Percentiles rank a stretch among this genome's conserved stretches.
These are phyloP conservation scores for Zizania palustris DNA, from an alignment of 202 grass and related monocot genomes.

Conservation along the genomic window DNA sequence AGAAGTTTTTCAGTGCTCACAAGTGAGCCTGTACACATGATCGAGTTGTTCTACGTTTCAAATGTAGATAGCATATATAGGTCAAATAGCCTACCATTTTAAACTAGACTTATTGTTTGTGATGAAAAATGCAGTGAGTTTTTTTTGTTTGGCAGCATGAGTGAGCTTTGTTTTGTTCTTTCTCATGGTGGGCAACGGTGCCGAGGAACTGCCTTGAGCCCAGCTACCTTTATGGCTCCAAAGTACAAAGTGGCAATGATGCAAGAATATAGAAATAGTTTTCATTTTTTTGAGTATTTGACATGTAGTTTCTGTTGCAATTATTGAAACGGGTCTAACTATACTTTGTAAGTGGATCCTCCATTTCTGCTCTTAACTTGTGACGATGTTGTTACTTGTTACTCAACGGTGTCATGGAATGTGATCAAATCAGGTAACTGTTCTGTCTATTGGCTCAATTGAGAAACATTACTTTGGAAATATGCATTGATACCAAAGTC, in stretches of 20 bases:
- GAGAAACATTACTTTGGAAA: not conserved
- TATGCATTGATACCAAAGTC: too few species aligned
- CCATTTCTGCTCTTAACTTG: not conserved
- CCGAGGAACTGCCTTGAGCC: not conserved
- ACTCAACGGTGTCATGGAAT: not conserved
- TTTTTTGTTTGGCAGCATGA: not conserved
- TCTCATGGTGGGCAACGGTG: not conserved
- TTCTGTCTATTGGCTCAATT: too few species aligned
- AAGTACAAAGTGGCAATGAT: not conserved
- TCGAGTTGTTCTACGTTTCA: not conserved
- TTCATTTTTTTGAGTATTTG: not conserved
- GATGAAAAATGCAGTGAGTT: not conserved
- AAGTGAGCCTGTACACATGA: slow-evolving; percentile 28
- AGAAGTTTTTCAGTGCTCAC: slow-evolving; percentile 31
- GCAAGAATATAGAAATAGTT: not conserved
- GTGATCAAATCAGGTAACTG: too few species aligned
- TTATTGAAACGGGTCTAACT: not conserved
- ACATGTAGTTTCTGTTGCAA: not conserved
- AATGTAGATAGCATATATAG: slow-evolving; percentile 12
- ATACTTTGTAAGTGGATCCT: not conserved
- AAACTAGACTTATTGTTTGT: slow-evolving; percentile 30
- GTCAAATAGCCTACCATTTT: slow-evolving; percentile 2
- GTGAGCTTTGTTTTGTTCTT: not conserved
- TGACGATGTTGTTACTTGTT: not conserved
- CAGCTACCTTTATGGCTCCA: not conserved